Percentiles rank a stretch among this genome's conserved stretches.
Evolutionary conservation across 345 rosid genomes (phyloP).

Genomic region (Gynandropsis gynandra): DNA sequence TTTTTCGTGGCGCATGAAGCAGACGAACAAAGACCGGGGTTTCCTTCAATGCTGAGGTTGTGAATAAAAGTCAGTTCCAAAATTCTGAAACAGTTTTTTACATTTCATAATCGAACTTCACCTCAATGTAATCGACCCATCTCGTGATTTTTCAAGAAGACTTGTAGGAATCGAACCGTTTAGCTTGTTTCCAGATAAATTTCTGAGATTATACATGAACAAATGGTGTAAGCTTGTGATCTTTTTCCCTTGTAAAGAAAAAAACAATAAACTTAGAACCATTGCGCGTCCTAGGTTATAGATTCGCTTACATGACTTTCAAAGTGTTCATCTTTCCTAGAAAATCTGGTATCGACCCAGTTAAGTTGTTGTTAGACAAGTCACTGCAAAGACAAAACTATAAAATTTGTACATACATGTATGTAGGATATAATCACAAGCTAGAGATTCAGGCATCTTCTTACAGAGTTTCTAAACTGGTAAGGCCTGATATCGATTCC

Average conservation of each 20-base stretch:
- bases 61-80: slow-evolving; percentile 7
- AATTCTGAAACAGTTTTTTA: neutral
- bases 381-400: slow-evolving; percentile 28
- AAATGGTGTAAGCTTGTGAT: slow-evolving; percentile 13
- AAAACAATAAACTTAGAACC: neutral
- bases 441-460: slow-evolving; percentile 15
- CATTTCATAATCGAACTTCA: slow-evolving; percentile 7
- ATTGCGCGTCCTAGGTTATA: neutral
- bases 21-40: slow-evolving; percentile 33
- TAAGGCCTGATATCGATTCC: slow-evolving; percentile 31
- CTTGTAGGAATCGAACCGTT: slow-evolving; percentile 39
- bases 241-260: neutral
- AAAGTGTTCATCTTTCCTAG: slow-evolving; percentile 30
- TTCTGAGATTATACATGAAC: slow-evolving; percentile 23
- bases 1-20: slow-evolving; percentile 27
- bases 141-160: slow-evolving; percentile 33
- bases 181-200: slow-evolving; percentile 34
- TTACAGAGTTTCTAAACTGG: slow-evolving; percentile 39
- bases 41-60: slow-evolving; percentile 34
- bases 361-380: slow-evolving; percentile 47
- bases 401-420: neutral
- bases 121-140: slow-evolving; percentile 33
- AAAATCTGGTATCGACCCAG: slow-evolving; percentile 42
- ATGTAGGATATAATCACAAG: neutral
- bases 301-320: slow-evolving; percentile 35